Evolutionary conservation across 2,329 filamentous ascomycete genomes (phyloP), one percentile per base, ranked within the genome.

Genomic region (Aspergillus transmontanensis): DNA sequence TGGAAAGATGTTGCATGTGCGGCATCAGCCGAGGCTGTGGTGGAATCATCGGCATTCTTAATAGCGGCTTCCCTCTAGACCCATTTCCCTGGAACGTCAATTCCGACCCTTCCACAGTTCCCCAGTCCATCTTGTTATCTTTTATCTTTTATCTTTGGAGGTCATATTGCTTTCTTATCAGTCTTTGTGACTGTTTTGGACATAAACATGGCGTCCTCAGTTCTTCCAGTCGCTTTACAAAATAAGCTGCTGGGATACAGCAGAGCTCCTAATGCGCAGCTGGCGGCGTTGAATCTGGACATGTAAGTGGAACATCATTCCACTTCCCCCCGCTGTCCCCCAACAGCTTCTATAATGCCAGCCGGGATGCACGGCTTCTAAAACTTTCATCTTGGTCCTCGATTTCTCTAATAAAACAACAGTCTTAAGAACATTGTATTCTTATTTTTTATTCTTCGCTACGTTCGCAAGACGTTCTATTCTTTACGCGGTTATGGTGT

Each of bases 391-490:
- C 60, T 39, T 61, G 23, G 45, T 45, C 11, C 16, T 41, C 11
- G 36, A 34, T 58, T 61, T 62, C 53, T 58, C 63, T 59, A 46
- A 45, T 60, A 60, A 23, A 48, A 48, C 19, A 10, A 51, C 68
- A 94, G 92, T 64, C 74, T 97, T 65, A 91, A 92, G 60, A 96
- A 97, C 76, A 83, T 97, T 64, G 83, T 98, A 71, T 96, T 98
- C 78, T 84, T 94, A 74, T 86, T 96, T 71, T 97, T 98, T 81
- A 77, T 97, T 64, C 82, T 96, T 55, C 90, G 94, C 75, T 91
- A 93, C 84, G 87, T 90, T 36, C 91, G 93, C 68, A 91, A 90
- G 73, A 86, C 87, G 32, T 90, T 92, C 76, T 90, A 93, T 81
- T 92, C 95, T 75, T 85, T 98, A 69, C 92, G 91, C 73, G 95